These are phyloP conservation scores for Exophiala dermatitidis DNA, from an alignment of 2,329 filamentous ascomycete genomes.

Conservation along the genomic window DNA sequence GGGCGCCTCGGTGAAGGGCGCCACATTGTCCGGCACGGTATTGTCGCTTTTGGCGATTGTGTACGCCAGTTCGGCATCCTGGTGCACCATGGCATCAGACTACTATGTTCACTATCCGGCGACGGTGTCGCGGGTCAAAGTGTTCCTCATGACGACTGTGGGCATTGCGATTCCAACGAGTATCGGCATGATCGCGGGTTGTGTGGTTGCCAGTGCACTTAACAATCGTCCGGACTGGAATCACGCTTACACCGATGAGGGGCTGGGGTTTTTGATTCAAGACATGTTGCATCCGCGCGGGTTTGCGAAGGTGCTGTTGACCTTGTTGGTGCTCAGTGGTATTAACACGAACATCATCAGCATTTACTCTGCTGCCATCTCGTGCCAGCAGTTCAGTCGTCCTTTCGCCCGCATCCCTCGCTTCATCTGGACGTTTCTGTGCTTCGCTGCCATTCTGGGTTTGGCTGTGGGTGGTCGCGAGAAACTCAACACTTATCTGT, in stretches of 20 bases:
- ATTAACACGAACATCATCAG: constrained; percentile 44
- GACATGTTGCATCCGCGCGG: constrained; percentile 40
- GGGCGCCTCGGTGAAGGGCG: constrained; percentile 32
- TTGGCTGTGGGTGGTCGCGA: constrained; percentile 41
- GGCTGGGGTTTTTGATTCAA: constrained; percentile 43
- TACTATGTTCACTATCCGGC: constrained; percentile 28
- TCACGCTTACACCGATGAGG: constrained; percentile 34
- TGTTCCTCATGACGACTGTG: constrained; percentile 43
- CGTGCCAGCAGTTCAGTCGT: constrained; percentile 37
- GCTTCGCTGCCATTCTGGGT: constrained; percentile 41
- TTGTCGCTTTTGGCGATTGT: constrained; percentile 24
- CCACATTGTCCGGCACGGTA: constrained; percentile 31
- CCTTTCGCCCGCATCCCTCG: constrained; percentile 41
- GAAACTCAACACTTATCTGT: constrained; percentile 39
- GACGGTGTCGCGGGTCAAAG: constrained; percentile 17
- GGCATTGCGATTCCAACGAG: constrained; percentile 45
- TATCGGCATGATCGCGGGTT: constrained; percentile 44
- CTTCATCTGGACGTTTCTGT: constrained; percentile 43
- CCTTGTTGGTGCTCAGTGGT: constrained; percentile 36
- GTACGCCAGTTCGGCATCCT: constrained; percentile 22
- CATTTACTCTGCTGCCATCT: constrained; percentile 35
- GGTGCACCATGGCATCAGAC: constrained; percentile 27
- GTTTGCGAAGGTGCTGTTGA: constrained; percentile 42
- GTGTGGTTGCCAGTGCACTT: constrained; percentile 39
- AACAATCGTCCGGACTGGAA: constrained; percentile 38